Evolutionary conservation across 257 asterid genomes (phyloP).

Genomic region (Nicotiana knightiana): DNA sequence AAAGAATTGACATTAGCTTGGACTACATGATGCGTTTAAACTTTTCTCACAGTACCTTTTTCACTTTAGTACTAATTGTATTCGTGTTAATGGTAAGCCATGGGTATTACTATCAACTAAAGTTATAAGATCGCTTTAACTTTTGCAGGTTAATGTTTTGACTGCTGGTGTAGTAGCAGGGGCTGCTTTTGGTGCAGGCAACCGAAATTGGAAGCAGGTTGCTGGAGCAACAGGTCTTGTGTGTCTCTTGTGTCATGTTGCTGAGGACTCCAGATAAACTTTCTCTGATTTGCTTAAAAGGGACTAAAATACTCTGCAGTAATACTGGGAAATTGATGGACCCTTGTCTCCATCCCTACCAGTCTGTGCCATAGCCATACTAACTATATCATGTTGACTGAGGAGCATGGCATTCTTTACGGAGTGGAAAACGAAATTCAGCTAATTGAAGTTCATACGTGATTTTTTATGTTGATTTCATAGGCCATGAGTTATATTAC

Average conservation of each 20-base stretch:
- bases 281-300: slow-evolving; percentile 7
- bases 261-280: slow-evolving; percentile 36
- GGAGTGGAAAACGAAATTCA: not conserved
- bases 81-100: not conserved
- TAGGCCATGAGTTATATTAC: not conserved
- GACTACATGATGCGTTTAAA: not conserved
- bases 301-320: not conserved
- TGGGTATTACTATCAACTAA: not conserved
- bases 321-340: not conserved
- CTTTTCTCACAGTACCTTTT: not conserved
- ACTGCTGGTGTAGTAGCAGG: slow-evolving; percentile 80
- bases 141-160: slow-evolving; percentile 39
- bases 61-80: not conserved
- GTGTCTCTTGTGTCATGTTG: slow-evolving; percentile 45
- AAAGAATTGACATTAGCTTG: not conserved
- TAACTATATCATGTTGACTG: not conserved
- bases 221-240: slow-evolving; percentile 63
- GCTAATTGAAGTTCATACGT: not conserved
- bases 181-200: slow-evolving; percentile 70
- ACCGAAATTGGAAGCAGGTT: slow-evolving; percentile 79
- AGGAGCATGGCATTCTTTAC: not conserved
- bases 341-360: not conserved
- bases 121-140: not conserved
- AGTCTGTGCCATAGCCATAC: not conserved
- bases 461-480: not conserved